Evolutionary conservation across 257 asterid genomes (phyloP).

Genomic region (Nicotiana sylvestris): DNA sequence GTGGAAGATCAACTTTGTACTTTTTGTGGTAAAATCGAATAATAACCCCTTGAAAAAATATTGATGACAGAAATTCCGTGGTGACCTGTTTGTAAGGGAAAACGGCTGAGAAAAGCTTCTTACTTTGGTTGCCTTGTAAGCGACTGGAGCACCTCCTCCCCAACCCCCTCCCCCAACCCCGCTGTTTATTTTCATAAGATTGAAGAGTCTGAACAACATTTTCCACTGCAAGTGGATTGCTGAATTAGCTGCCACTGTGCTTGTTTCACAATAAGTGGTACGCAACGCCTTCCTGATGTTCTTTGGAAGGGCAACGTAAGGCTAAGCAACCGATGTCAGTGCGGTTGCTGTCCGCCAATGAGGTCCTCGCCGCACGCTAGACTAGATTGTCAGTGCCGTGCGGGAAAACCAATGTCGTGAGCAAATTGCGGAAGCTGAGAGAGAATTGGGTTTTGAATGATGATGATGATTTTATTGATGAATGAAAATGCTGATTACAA

Average conservation of each 20-base stretch:
- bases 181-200: neutral
- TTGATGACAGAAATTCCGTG: neutral
- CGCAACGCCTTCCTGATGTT: too few relatives aligned
- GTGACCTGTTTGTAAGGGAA: neutral
- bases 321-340: too few relatives aligned
- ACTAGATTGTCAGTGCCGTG: too few relatives aligned
- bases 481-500: too few relatives aligned
- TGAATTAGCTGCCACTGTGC: neutral
- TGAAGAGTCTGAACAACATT: constrained; percentile 7
- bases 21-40: neutral
- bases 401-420: too few relatives aligned
- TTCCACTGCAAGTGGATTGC: neutral
- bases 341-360: too few relatives aligned
- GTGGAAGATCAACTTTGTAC: neutral
- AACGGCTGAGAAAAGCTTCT: neutral
- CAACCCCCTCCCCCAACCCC: too few relatives aligned
- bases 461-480: too few relatives aligned
- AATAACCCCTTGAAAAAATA: neutral
- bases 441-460: too few relatives aligned
- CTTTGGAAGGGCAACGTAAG: too few relatives aligned
- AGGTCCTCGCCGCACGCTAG: too few relatives aligned
- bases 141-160: neutral
- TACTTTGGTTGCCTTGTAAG: neutral
- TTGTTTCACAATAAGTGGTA: constrained; percentile 1
- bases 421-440: too few relatives aligned